phyloP scores from a whole-genome alignment of 306 rosid species.

The Sophora flavescens region DNA sequence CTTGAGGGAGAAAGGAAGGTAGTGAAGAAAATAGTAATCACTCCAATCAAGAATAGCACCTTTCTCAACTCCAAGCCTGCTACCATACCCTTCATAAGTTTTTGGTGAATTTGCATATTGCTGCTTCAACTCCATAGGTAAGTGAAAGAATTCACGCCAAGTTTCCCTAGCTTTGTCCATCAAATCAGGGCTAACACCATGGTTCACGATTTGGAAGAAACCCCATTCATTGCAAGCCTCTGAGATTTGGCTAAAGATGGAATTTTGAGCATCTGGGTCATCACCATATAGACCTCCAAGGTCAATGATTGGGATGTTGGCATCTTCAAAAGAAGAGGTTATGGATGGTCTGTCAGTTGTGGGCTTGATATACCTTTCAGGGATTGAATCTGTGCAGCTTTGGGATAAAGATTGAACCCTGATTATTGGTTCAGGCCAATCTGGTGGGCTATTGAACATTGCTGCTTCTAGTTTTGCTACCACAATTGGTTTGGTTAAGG shows the following conservation, averaged over 20 bases:
- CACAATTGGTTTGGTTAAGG: neutral
- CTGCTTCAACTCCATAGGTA: slow-evolving; percentile 75
- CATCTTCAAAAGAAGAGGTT: neutral
- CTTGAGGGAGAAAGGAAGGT: slow-evolving; percentile 65
- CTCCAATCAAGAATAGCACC: slow-evolving; percentile 97
- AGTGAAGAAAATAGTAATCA: slow-evolving; percentile 85
- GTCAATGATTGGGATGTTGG: slow-evolving; percentile 82
- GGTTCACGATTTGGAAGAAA: slow-evolving; percentile 77
- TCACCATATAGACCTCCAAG: slow-evolving; percentile 45
- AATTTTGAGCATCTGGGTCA: neutral
- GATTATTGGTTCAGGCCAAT: slow-evolving; percentile 96
- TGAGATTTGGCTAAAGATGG: slow-evolving; percentile 50
- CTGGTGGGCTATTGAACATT: slow-evolving; percentile 54
- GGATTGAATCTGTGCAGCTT: slow-evolving; percentile 53
- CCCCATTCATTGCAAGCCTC: slow-evolving; percentile 85
- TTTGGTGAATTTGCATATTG: slow-evolving; percentile 72
- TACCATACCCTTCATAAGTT: slow-evolving; percentile 92
- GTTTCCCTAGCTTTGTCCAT: slow-evolving; percentile 63
- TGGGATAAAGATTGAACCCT: slow-evolving; percentile 88
- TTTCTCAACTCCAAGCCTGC: slow-evolving; percentile 79
- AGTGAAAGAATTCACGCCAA: slow-evolving; percentile 77
- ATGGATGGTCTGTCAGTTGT: slow-evolving; percentile 53
- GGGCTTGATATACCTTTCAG: slow-evolving; percentile 78
- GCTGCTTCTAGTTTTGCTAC: neutral
- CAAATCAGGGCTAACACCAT: slow-evolving; percentile 66